Evolutionary conservation across 1,284 basidiomycete genomes (phyloP).

Genomic region (Cryptococcus sp.): DNA sequence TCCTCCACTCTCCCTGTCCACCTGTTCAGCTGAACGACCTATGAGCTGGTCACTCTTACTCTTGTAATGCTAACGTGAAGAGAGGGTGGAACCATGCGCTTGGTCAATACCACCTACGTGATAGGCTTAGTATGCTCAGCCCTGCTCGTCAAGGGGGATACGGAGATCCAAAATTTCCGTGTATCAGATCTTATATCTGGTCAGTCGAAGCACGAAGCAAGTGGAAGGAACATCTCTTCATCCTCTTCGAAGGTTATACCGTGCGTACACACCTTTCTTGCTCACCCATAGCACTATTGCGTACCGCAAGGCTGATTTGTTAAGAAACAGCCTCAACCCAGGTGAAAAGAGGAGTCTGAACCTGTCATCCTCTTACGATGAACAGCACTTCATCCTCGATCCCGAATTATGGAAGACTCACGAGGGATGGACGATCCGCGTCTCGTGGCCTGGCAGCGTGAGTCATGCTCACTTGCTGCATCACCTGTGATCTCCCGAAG

Average conservation of each 20-base stretch:
- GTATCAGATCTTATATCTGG: conserved; percentile 19
- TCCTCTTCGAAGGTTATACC: not conserved
- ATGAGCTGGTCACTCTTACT: not conserved
- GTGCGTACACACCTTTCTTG: not conserved
- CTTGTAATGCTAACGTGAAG: not conserved
- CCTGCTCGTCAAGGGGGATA: conserved; percentile 29
- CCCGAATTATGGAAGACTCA: not conserved
- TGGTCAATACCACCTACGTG: not conserved
- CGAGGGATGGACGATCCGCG: conserved; percentile 36
- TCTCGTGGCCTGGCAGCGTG: conserved; percentile 46
- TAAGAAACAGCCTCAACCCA: not conserved
- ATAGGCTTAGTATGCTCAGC: not conserved
- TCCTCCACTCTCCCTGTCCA: conserved; percentile 15
- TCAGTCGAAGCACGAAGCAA: not conserved
- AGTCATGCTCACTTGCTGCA: conserved; percentile 6
- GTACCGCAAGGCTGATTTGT: not conserved
- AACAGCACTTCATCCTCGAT: conserved; percentile 22
- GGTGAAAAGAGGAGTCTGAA: conserved; percentile 11
- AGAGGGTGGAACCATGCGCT: not conserved
- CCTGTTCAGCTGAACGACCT: not conserved
- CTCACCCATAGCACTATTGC: not conserved
- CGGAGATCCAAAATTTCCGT: conserved; percentile 45
- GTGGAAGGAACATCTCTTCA: not conserved
- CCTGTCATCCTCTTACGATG: conserved; percentile 16
- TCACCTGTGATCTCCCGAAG: not conserved